These are phyloP conservation scores for Moesziomyces globuligerus DNA, from an alignment of 1,284 basidiomycete genomes.

Conservation along the genomic window DNA sequence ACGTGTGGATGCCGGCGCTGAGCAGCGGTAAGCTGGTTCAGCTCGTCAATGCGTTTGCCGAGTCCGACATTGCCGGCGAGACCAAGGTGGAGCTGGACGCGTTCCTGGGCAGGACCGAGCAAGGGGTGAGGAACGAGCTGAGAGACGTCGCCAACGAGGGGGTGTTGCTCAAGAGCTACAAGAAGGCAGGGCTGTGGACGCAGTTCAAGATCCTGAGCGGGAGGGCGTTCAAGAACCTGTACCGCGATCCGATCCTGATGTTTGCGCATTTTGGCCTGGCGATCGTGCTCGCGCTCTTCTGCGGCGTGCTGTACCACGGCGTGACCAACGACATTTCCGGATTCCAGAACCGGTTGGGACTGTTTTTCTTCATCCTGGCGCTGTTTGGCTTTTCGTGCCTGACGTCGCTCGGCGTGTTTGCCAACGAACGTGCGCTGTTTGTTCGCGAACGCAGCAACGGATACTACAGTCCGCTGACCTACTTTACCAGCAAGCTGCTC, in stretches of 20 bases:
- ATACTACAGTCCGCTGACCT: conserved; percentile 94
- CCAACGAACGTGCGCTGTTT: conserved; percentile 91
- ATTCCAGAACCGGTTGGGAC: conserved; percentile 75
- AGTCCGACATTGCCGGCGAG: conserved; percentile 75
- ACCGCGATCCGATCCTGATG: conserved; percentile 87
- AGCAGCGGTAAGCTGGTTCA: conserved; percentile 72
- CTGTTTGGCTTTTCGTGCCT: conserved; percentile 96
- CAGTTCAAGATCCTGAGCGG: conserved; percentile 94
- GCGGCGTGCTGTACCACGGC: conserved; percentile 82
- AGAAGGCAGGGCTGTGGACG: conserved; percentile 83
- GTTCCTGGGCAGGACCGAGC: conserved; percentile 33
- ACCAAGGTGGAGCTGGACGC: conserved; percentile 76
- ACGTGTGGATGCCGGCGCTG: conserved; percentile 64
- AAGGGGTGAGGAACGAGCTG: conserved; percentile 43
- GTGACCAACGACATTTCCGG: conserved; percentile 72
- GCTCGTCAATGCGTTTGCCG: conserved; percentile 79
- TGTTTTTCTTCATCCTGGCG: conserved; percentile 95
- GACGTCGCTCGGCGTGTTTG: conserved; percentile 89
- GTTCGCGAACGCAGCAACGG: conserved; percentile 97
- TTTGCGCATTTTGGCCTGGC: conserved; percentile 88
- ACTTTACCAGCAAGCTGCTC: conserved; percentile 92
- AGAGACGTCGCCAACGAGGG: conserved; percentile 66
- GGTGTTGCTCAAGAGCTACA: conserved; percentile 76
- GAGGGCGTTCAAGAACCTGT: conserved; percentile 94
- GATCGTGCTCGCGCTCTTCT: conserved; percentile 83